These are phyloP conservation scores for Centrapalus pauciflorus DNA, from an alignment of 129 eudicot species.

Conservation along the genomic window DNA sequence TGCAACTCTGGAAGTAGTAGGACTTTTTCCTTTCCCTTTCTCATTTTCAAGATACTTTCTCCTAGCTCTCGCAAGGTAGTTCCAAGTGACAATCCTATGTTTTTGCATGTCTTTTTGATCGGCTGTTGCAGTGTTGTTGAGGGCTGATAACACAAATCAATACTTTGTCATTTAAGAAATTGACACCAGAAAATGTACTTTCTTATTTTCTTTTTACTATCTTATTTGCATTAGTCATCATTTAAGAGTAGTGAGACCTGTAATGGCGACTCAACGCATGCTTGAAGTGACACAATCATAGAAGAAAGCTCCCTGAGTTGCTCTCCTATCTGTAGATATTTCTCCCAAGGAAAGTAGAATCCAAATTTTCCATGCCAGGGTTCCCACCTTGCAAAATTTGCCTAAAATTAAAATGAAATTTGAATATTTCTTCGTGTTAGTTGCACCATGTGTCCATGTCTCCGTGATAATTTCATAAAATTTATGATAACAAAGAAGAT, in stretches of 20 bases:
- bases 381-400: conserved; percentile 83
- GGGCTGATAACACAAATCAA: conserved; percentile 39
- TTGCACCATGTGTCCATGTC: too few relatives aligned
- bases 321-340: conserved; percentile 62
- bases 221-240: neutral
- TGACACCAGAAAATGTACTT: neutral
- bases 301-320: conserved; percentile 64
- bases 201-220: neutral
- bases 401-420: conserved; percentile 32
- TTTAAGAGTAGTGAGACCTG: conserved; percentile 39
- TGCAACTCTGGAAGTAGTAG: conserved; percentile 42
- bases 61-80: conserved; percentile 63
- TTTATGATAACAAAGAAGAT: too few relatives aligned
- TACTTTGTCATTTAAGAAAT: neutral
- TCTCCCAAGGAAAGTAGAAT: conserved; percentile 66
- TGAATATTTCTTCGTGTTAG: neutral
- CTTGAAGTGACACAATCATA: conserved; percentile 47
- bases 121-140: conserved; percentile 25
- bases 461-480: too few relatives aligned
- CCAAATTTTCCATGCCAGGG: conserved; percentile 96
- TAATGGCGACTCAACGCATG: conserved; percentile 48
- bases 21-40: conserved; percentile 33
- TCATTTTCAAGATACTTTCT: conserved; percentile 58
- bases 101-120: conserved; percentile 46
- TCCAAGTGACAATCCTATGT: conserved; percentile 30